Conservation (phyloP, 305 asterid species). For the Fraxinus platypoda region DNA sequence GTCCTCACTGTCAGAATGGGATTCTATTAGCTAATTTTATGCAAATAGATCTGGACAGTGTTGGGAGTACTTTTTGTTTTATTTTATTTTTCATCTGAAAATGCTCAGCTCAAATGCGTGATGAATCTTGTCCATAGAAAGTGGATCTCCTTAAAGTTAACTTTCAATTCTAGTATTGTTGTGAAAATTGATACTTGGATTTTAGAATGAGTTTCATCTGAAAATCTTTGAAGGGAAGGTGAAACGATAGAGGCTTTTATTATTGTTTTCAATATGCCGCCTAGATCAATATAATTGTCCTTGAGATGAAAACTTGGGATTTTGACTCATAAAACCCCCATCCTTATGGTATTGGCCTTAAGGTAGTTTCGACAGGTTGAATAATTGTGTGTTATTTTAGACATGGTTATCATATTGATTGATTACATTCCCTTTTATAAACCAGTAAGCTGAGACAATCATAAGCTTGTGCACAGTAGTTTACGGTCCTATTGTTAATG, state of each 20-base stretch:
- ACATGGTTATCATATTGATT: slow-evolving; percentile 3
- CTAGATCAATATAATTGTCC: neutral
- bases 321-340: neutral
- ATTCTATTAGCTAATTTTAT: neutral
- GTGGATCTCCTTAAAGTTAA: neutral
- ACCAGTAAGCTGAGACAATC: neutral
- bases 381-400: neutral
- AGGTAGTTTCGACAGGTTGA: slow-evolving; percentile 5
- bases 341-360: neutral
- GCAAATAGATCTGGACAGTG: slow-evolving; percentile 1
- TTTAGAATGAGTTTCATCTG: neutral
- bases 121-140: slow-evolving; percentile 14
- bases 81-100: neutral
- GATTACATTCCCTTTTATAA: neutral
- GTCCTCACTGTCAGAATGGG: neutral
- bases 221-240: slow-evolving; percentile 3
- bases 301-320: neutral
- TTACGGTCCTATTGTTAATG: neutral
- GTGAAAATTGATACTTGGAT: slow-evolving; percentile 4
- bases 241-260: neutral
- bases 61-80: neutral
- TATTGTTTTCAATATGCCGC: slow-evolving; percentile 7
- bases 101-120: slow-evolving; percentile 8
- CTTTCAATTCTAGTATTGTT: neutral
- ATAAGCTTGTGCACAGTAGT: neutral